Conservation (phyloP, 257 asterid species). For the Solanum neorickii region DNA sequence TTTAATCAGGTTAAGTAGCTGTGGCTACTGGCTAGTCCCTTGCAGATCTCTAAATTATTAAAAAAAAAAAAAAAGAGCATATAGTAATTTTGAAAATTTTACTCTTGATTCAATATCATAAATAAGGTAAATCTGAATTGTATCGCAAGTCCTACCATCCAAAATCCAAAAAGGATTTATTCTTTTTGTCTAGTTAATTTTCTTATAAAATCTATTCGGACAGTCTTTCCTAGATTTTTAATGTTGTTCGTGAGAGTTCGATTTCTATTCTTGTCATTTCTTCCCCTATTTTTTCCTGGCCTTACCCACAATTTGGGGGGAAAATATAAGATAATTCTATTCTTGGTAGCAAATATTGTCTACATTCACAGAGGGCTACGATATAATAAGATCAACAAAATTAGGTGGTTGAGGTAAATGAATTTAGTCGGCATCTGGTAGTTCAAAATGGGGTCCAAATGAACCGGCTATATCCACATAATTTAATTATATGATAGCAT, state of each 20-base stretch:
- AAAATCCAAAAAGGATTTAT: neutral
- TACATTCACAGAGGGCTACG: neutral
- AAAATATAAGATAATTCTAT: neutral
- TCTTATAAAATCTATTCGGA: neutral
- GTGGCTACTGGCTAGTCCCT: too few species aligned
- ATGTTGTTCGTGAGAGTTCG: neutral
- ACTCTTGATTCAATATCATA: neutral
- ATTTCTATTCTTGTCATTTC: too few species aligned
- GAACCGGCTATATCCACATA: constrained; percentile 13
- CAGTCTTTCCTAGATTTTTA: too few species aligned
- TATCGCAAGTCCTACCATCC: neutral
- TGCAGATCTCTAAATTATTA: neutral
- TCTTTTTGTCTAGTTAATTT: neutral
- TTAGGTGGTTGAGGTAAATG: neutral
- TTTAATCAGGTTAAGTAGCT: too few species aligned
- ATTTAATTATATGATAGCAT: neutral
- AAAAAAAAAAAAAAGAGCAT: too few species aligned
- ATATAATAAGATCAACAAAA: neutral
- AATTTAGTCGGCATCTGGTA: neutral
- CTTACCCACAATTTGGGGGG: neutral
- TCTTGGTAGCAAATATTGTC: neutral
- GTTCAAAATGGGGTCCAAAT: constrained; percentile 15
- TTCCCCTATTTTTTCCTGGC: neutral
- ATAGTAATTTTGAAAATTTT: neutral
- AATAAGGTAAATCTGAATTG: neutral